Base-by-base conservation (phyloP, 2,329 filamentous ascomycete genomes). In the Grosmannia huntii region DNA sequence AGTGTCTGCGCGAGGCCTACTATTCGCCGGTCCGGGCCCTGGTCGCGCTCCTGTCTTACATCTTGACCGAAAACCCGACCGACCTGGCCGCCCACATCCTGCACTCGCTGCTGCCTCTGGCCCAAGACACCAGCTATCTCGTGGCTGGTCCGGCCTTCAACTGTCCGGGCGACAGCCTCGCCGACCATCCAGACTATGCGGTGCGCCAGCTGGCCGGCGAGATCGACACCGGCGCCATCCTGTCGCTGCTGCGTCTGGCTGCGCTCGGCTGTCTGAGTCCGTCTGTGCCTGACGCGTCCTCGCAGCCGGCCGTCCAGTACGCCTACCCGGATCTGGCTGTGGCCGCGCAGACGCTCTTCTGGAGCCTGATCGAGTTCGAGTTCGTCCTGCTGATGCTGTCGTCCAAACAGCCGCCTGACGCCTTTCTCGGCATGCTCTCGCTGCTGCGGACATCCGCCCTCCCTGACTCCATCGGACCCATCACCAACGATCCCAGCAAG, bases 391-490 rank as follows among this genome's bases (percentile, higher is more conserved):
- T 87, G 58, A 79, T 89, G 64, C 75, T 92, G 1, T 84, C 81
- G 60, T 80, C 81, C 33, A 84, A 83, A 57, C 86, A 90, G 60
- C 79, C 80, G 1, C 71, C 82, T 0, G 68, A 74, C 1, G 83
- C 89, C 55, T 84, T 88, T 57, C 71, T 81, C 1, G 74, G 78
- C 31, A 85, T 85, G 73, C 72, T 91, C 10, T 76, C 79, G 28
- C 75, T 91, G 53, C 72, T 94, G 2, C 77, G 78, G 41, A 87
- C 85, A 0, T 89, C 87, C 5, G 77, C 81, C 0, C 75, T 87
- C 1, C 71, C 78, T 0, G 72, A 75, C 1, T 85, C 82, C 1
- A 82, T 92, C 55, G 88, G 89, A 0, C 82, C 86, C 19, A 82
- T 89, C 57, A 68, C 71, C 2, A 63, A 63, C 38, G 70, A 71